Evolutionary conservation across 2,329 filamentous ascomycete genomes (phyloP).

Genomic region (Xylariales sp.): DNA sequence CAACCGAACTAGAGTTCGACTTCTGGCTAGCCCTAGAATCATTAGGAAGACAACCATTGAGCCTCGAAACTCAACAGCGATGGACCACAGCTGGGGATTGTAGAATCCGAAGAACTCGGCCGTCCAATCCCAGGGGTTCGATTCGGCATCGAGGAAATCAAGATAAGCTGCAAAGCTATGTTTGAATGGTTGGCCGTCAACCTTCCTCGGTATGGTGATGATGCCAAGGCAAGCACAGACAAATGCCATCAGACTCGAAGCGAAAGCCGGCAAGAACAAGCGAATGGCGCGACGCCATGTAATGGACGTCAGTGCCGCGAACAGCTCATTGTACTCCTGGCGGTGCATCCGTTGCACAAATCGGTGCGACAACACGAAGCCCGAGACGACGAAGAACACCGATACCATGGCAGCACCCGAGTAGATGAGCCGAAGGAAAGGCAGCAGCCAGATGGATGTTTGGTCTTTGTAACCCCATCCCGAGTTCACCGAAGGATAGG

Average conservation of each 20-base stretch:
- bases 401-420: slow-evolving; percentile 35
- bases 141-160: slow-evolving; percentile 24
- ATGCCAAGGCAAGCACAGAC: slow-evolving; percentile 22
- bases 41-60: slow-evolving; percentile 29
- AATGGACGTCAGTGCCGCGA: slow-evolving; percentile 29
- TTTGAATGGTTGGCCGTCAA: slow-evolving; percentile 20
- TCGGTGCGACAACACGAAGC: slow-evolving; percentile 35
- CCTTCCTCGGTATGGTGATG: slow-evolving; percentile 19
- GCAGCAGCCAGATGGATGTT: slow-evolving; percentile 28
- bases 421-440: slow-evolving; percentile 32
- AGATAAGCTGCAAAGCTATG: slow-evolving; percentile 22
- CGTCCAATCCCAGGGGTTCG: slow-evolving; percentile 25
- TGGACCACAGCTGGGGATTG: slow-evolving; percentile 30
- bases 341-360: slow-evolving; percentile 29
- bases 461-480: slow-evolving; percentile 29
- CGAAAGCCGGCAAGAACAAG: slow-evolving; percentile 35
- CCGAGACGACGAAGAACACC: slow-evolving; percentile 38
- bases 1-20: slow-evolving; percentile 20
- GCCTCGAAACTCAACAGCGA: slow-evolving; percentile 29
- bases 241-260: slow-evolving; percentile 31
- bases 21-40: slow-evolving; percentile 23
- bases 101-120: slow-evolving; percentile 25
- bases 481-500: slow-evolving; percentile 23
- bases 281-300: slow-evolving; percentile 37
- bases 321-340: slow-evolving; percentile 24